These are phyloP conservation scores for Zoysia matrella DNA, from an alignment of 202 grass and related monocot species.

Conservation along the genomic window DNA sequence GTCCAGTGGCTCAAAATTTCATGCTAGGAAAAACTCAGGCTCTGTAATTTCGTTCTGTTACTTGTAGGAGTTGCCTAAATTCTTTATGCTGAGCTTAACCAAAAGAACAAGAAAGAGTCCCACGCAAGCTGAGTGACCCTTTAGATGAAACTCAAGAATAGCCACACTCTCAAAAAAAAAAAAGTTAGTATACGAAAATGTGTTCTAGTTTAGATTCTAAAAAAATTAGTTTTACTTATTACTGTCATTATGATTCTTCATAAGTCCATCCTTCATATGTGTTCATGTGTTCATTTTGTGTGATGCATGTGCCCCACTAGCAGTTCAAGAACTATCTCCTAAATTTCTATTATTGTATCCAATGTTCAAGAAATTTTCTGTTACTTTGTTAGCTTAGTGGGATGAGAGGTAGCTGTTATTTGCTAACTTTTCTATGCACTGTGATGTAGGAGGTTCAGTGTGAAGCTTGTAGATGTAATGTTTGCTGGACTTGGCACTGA, in stretches of 20 bases:
- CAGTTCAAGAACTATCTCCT: constrained; percentile 10
- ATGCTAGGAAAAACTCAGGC: not conserved
- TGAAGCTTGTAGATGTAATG: constrained; percentile 63
- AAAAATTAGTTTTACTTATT: constrained; percentile 4
- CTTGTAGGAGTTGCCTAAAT: constrained; percentile 19
- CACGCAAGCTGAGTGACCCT: not conserved
- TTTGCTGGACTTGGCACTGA: constrained; percentile 68
- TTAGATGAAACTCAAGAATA: constrained; percentile 10
- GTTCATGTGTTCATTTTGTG: constrained; percentile 19
- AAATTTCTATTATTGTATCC: constrained; percentile 22
- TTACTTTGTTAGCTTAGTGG: constrained; percentile 32
- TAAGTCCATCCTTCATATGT: not conserved
- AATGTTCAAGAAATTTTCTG: constrained; percentile 26
- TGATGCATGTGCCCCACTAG: constrained; percentile 9
- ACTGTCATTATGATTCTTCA: constrained; percentile 19
- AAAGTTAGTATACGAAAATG: not conserved
- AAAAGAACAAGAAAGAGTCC: not conserved
- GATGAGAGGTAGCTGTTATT: constrained; percentile 12
- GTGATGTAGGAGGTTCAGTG: constrained; percentile 50
- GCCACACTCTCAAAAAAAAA: not conserved
- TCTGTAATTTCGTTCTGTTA: not conserved
- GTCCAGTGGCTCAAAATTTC: not conserved
- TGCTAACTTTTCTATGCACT: constrained; percentile 36
- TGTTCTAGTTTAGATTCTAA: constrained; percentile 2
- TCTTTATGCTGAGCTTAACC: constrained; percentile 17